These are phyloP conservation scores for Isabelozyma pseudorhagii DNA, from an alignment of 805 yeast species.

Conservation along the genomic window DNA sequence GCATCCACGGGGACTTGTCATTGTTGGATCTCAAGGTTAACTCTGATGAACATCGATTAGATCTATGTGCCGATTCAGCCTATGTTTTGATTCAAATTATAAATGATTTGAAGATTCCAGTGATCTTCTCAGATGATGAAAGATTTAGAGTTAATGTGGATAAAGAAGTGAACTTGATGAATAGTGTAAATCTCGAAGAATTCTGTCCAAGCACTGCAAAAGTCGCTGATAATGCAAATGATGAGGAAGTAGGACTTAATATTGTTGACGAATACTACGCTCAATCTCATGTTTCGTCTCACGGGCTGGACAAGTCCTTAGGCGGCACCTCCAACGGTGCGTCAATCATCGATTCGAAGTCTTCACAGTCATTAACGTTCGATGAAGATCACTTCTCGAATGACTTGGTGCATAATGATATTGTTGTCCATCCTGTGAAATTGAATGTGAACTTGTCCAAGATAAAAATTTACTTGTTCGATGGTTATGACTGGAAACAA, in stretches of 20 bases:
- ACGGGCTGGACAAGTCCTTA: background rate
- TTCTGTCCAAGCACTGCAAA: constrained; percentile 9
- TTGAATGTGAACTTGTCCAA: constrained; percentile 36
- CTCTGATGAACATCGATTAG: constrained; percentile 46
- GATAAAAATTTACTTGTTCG: constrained; percentile 54
- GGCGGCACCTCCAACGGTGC: background rate
- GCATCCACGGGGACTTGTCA: constrained; percentile 20
- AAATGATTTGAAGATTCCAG: constrained; percentile 70
- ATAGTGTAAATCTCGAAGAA: constrained; percentile 36
- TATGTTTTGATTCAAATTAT: constrained; percentile 66
- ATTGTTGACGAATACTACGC: constrained; percentile 18
- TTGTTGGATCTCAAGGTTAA: constrained; percentile 44
- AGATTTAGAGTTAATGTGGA: constrained; percentile 47
- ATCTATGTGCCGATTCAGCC: constrained; percentile 81
- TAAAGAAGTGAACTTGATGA: constrained; percentile 35
- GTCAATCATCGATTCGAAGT: background rate
- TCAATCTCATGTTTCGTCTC: background rate
- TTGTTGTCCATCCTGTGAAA: constrained; percentile 17
- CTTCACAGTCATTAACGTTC: constrained; percentile 10
- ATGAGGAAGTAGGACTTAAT: constrained; percentile 1
- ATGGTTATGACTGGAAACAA: constrained; percentile 90
- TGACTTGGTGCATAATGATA: background rate
- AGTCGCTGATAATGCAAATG: constrained; percentile 1
- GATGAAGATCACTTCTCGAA: constrained; percentile 25
- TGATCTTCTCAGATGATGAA: constrained; percentile 55